Percentiles rank a stretch among this genome's conserved stretches.
These are phyloP conservation scores for Moniliophthora roreri DNA, from an alignment of 1,284 basidiomycete species.

Conservation along the genomic window DNA sequence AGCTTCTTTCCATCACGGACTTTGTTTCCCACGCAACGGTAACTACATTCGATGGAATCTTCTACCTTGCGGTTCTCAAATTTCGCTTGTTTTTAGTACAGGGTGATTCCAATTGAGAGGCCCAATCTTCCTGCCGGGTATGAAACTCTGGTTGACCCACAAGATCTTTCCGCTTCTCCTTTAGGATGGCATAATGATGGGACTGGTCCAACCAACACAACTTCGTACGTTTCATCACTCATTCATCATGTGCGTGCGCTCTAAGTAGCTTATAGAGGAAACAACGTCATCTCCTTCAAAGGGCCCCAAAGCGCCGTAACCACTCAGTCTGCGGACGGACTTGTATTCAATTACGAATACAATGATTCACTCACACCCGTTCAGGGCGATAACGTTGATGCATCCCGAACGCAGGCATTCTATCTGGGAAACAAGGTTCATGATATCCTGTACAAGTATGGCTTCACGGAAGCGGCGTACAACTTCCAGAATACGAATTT, in stretches of 20 bases:
- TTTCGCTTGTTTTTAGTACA: constrained; percentile 25
- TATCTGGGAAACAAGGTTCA: constrained; percentile 37
- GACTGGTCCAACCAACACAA: neutral
- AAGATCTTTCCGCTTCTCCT: constrained; percentile 39
- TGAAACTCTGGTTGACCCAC: constrained; percentile 40
- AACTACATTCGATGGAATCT: constrained; percentile 19
- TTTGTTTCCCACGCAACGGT: constrained; percentile 46
- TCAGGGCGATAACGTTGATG: constrained; percentile 25
- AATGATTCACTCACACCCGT: constrained; percentile 17
- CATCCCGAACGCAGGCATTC: constrained; percentile 36
- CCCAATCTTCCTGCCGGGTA: constrained; percentile 37
- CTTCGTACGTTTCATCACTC: neutral
- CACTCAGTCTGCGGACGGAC: constrained; percentile 10
- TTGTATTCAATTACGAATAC: constrained; percentile 32
- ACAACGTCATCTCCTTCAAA: constrained; percentile 32
- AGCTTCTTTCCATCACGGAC: constrained; percentile 51
- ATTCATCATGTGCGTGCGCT: neutral
- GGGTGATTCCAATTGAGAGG: constrained; percentile 42
- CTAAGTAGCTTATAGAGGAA: constrained; percentile 21
- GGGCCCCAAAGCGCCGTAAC: constrained; percentile 10
- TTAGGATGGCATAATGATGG: constrained; percentile 45
- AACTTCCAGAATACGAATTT: constrained; percentile 41
- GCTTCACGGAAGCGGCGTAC: constrained; percentile 34
- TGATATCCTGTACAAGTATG: constrained; percentile 11
- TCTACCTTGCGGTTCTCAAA: neutral